These are phyloP conservation scores for Lentinus tigrinus DNA, from an alignment of 768 basidiomycete genomes.

Conservation along the genomic window DNA sequence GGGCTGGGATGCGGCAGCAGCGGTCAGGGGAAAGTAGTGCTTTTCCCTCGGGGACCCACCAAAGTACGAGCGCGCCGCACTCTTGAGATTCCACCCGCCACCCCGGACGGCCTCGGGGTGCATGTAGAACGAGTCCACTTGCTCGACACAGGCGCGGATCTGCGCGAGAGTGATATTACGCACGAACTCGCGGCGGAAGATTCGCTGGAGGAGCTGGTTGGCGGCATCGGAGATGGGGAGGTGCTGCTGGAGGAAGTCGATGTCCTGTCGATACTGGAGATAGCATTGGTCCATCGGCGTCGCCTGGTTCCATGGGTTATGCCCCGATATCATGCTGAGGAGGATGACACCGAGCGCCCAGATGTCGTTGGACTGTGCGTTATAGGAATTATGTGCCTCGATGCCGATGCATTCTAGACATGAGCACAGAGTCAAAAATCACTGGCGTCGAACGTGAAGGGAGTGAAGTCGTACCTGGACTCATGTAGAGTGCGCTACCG, in stretches of 20 bases:
- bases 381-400: constrained; percentile 9
- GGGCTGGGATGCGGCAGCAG: too few species aligned
- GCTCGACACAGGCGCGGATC: constrained; percentile 53
- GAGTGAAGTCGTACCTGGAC: constrained; percentile 50
- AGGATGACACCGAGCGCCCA: constrained; percentile 29
- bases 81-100: constrained; percentile 9
- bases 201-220: constrained; percentile 28
- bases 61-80: constrained; percentile 18
- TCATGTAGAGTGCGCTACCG: constrained; percentile 68
- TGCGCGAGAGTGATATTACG: constrained; percentile 32
- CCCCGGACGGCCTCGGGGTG: constrained; percentile 10
- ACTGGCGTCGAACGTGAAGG: neutral
- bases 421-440: neutral
- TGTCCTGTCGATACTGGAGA: constrained; percentile 75
- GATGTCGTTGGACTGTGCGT: constrained; percentile 21
- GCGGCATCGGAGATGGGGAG: constrained; percentile 32
- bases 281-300: constrained; percentile 79
- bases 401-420: constrained; percentile 23
- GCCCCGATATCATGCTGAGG: constrained; percentile 87
- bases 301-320: constrained; percentile 95
- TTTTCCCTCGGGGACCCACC: neutral
- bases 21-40: neutral
- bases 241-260: constrained; percentile 62
- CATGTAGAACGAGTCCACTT: constrained; percentile 54
- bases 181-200: constrained; percentile 27